These are phyloP conservation scores for Kwoniella sp. DNA, from an alignment of 768 basidiomycete genomes.

Conservation along the genomic window DNA sequence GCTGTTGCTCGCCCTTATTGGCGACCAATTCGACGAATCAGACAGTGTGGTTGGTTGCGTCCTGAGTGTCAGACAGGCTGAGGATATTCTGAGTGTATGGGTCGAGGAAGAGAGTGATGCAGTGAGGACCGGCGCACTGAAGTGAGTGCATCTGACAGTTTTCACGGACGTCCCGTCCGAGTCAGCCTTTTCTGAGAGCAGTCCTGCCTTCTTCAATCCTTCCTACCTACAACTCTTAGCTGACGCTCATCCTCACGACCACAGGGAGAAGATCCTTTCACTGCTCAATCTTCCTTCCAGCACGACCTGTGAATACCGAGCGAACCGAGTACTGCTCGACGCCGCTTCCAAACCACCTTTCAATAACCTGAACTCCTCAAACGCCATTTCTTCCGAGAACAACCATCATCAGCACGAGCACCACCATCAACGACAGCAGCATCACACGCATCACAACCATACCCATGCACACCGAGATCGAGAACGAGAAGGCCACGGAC, in stretches of 20 bases:
- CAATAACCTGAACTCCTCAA: slow-evolving; percentile 13
- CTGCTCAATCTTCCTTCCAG: slow-evolving; percentile 74
- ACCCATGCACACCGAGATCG: slow-evolving; percentile 18
- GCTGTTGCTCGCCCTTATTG: slow-evolving; percentile 76
- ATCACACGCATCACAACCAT: slow-evolving; percentile 24
- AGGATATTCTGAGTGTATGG: slow-evolving; percentile 94
- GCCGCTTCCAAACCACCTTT: slow-evolving; percentile 36
- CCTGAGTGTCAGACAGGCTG: slow-evolving; percentile 79
- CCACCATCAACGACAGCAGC: slow-evolving; percentile 21
- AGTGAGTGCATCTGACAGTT: too few relatives aligned
- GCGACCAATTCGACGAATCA: slow-evolving; percentile 77
- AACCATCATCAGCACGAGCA: slow-evolving; percentile 13
- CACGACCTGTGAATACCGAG: slow-evolving; percentile 92
- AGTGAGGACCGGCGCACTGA: slow-evolving; percentile 76
- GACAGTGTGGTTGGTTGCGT: slow-evolving; percentile 84
- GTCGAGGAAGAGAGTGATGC: slow-evolving; percentile 77
- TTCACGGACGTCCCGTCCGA: background rate
- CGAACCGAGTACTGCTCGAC: slow-evolving; percentile 61
- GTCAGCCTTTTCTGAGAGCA: background rate
- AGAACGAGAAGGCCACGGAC: slow-evolving; percentile 4
- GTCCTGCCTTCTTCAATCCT: background rate
- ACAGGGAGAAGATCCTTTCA: slow-evolving; percentile 75
- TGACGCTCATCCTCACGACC: slow-evolving; percentile 19
- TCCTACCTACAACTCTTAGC: too few relatives aligned
- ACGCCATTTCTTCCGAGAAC: background rate